These are phyloP conservation scores for Penicillium canariense DNA, from an alignment of 495 filamentous ascomycete genomes.

Conservation along the genomic window DNA sequence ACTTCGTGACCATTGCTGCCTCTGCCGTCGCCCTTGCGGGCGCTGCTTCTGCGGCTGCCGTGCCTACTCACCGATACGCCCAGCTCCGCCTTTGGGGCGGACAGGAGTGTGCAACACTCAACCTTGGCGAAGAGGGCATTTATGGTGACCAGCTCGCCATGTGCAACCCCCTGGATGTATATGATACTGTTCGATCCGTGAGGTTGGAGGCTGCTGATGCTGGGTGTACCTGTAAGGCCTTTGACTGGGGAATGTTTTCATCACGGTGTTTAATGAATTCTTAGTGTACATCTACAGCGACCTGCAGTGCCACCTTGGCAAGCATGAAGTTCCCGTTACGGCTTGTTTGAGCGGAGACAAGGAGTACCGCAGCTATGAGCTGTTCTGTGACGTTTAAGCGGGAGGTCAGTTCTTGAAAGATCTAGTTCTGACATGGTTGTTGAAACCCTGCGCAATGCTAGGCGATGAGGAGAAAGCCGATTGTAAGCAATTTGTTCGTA, in stretches of 20 bases:
- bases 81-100: slow-evolving; percentile 1
- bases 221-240: background rate
- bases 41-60: background rate
- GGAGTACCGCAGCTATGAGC: background rate
- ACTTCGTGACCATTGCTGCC: background rate
- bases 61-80: background rate
- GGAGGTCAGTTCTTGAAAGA: background rate
- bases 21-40: slow-evolving; percentile 1
- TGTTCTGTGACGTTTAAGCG: background rate
- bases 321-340: background rate
- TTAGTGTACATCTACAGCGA: slow-evolving; percentile 2
- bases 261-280: background rate
- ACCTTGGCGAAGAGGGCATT: slow-evolving; percentile 1
- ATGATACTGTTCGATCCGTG: background rate
- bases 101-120: background rate
- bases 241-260: background rate
- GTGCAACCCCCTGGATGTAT: background rate
- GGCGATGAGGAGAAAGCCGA: no score
- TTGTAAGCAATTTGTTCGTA: no score
- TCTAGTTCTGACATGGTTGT: background rate
- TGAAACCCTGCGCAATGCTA: no score
- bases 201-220: background rate
- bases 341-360: background rate
- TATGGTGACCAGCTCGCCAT: background rate
- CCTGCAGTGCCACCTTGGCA: background rate